Evolutionary conservation across 2,329 filamentous ascomycete species (phyloP), one percentile per base, ranked within the genome.

Genomic region (Penicillium sp.): DNA sequence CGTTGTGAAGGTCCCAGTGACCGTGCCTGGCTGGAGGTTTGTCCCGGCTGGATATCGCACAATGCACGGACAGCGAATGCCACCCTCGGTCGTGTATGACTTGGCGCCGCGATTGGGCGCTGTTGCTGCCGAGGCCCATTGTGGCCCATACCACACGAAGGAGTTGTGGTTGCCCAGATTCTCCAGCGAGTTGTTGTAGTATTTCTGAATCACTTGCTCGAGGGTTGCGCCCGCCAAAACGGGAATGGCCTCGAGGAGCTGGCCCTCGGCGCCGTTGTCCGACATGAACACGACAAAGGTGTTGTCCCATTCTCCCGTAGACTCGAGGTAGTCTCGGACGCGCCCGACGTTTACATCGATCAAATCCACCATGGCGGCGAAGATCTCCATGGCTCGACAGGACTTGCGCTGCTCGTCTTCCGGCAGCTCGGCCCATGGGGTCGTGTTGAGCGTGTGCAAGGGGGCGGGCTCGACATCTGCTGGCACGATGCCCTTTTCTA

Each of bases 211-310:
- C 17, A 14, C n/a, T 33, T 15, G 3, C 30, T 16, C 7, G 28
- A 25, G 8, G 36, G 19, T 10, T 7, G n/a, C 14, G 13, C n/a
- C 18, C 18, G n/a, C n/a, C n/a, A n/a, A n/a, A n/a, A 23, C 13
- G 5, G 31, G 31, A 11, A 33, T 10, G 2, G 19, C 19, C 15
- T 40, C 37, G 16, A 28, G 17, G 6, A 31, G 15, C 15, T 31
- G 28, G 8, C 78, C 78, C 49, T 81, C 79, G 8, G 78, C 78
- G 2, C 79, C 79, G 45, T 83, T 83, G 60, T 83, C 79, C 1
- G 72, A 78, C 66, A 82, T 75, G 68, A 83, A 83, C 53, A 75
- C 72, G 35, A 84, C 69, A 45, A 83, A 77, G 2, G 80, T 84
- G 57, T 83, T 81, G 47, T 83, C 79, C 1, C 79, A 67, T 54